Conservation (phyloP, 305 asterid species). For the Rubia balearica region DNA sequence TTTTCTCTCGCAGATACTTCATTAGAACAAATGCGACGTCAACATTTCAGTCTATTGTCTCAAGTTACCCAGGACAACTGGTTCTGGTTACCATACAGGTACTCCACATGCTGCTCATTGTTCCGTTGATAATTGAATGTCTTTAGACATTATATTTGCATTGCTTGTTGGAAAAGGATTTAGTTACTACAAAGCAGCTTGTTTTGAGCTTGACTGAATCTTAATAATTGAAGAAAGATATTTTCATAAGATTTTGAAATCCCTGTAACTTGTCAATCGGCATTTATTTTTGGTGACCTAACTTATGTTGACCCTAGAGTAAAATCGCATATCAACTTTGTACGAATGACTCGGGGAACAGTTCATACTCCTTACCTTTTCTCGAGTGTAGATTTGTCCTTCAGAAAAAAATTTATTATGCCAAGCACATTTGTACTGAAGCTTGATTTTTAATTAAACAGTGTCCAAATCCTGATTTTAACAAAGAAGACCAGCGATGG, state of each 20-base stretch:
- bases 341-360: neutral
- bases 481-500: conserved; percentile 75
- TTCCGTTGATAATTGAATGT: no score
- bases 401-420: conserved; percentile 4
- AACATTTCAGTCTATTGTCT: conserved; percentile 64
- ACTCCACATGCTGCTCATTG: neutral
- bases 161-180: neutral
- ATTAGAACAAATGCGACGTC: conserved; percentile 78
- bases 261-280: neutral
- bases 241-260: neutral
- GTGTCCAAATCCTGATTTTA: conserved; percentile 98
- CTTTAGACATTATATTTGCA: no score
- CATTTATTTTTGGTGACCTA: neutral
- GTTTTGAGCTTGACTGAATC: neutral
- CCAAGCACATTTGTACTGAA: conserved; percentile 12
- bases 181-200: neutral
- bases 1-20: conserved; percentile 46
- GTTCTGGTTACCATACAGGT: conserved; percentile 82
- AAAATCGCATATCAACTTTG: neutral
- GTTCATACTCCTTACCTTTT: neutral
- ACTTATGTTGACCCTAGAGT: neutral
- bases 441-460: conserved; percentile 26
- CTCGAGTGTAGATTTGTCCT: neutral
- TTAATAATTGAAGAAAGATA: neutral
- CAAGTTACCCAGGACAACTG: conserved; percentile 77